Conservation (phyloP, 441 rosid species). For the Pelargonium citronellum region DNA sequence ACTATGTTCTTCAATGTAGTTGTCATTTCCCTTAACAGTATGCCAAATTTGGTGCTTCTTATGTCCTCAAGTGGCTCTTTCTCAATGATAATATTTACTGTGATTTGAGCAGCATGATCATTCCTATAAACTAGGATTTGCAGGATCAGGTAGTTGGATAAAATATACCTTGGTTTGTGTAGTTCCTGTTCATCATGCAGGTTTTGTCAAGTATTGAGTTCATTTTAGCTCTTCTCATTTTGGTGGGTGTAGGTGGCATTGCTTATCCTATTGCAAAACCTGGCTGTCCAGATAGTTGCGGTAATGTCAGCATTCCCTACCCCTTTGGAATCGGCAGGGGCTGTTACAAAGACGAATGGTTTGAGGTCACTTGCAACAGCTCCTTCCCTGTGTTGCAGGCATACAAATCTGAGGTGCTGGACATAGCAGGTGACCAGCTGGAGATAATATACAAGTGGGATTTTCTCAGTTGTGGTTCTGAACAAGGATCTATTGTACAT, state of each 20-base stretch:
- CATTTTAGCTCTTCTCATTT: not conserved
- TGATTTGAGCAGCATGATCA: not conserved
- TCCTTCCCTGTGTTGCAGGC: slow-evolving; percentile 9
- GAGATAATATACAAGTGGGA: slow-evolving; percentile 9
- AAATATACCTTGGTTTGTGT: not conserved
- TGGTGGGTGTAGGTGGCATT: not conserved
- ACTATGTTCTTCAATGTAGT: too few relatives aligned
- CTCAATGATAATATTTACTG: not conserved
- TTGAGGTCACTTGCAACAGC: slow-evolving; percentile 17
- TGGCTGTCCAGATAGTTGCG: slow-evolving; percentile 14
- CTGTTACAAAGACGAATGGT: slow-evolving; percentile 18
- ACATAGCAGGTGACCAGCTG: not conserved
- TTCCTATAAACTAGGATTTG: not conserved
- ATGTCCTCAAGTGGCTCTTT: not conserved
- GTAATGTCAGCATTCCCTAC: slow-evolving; percentile 19
- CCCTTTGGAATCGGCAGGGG: slow-evolving; percentile 20
- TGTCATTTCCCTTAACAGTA: not conserved
- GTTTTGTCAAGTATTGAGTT: not conserved
- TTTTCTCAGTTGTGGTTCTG: slow-evolving; percentile 10
- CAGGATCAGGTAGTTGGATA: not conserved
- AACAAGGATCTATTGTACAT: slow-evolving; percentile 3
- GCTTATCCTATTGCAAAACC: slow-evolving; percentile 11
- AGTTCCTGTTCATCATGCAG: not conserved
- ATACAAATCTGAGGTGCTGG: slow-evolving; percentile 14
- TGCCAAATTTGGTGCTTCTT: not conserved